Conservation (phyloP, 768 basidiomycete species). For the Trametes maxima region DNA sequence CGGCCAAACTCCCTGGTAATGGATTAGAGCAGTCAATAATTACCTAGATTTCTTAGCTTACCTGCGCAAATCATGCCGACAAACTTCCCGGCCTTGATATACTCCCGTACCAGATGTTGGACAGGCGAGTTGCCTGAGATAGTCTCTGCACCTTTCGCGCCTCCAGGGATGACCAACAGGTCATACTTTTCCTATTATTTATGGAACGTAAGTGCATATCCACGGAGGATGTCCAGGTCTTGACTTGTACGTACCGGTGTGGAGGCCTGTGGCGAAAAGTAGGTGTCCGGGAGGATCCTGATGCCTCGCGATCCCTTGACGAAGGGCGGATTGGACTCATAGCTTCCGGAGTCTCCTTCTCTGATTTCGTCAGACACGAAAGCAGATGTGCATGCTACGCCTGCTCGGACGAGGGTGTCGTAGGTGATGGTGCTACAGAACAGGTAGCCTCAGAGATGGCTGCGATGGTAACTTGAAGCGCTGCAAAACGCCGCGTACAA, state of each 20-base stretch:
- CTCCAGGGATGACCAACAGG: constrained; percentile 74
- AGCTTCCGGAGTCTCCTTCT: constrained; percentile 23
- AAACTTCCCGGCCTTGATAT: constrained; percentile 52
- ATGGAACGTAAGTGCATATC: no score
- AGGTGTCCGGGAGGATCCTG: constrained; percentile 67
- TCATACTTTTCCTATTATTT: constrained; percentile 60
- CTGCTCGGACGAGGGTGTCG: constrained; percentile 80
- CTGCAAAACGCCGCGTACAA: constrained; percentile 52
- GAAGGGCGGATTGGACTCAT: constrained; percentile 43
- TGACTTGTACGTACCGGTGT: constrained; percentile 23
- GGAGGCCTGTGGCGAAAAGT: constrained; percentile 31
- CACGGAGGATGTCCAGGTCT: no score
- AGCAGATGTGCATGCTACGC: constrained; percentile 66
- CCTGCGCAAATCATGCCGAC: constrained; percentile 90
- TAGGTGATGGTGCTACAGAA: constrained; percentile 72
- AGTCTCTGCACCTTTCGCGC: constrained; percentile 75
- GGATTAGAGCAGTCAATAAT: background rate
- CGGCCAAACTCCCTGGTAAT: constrained; percentile 63
- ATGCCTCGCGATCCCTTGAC: constrained; percentile 74
- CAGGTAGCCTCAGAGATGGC: background rate
- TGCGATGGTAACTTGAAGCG: background rate
- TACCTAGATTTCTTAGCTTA: constrained; percentile 30
- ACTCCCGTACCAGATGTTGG: constrained; percentile 62
- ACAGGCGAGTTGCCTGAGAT: constrained; percentile 61
- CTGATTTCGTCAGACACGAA: constrained; percentile 43